These are phyloP conservation scores for Globisporangium yorkense DNA, from an alignment of 352 stramenopile species.

Conservation along the genomic window DNA sequence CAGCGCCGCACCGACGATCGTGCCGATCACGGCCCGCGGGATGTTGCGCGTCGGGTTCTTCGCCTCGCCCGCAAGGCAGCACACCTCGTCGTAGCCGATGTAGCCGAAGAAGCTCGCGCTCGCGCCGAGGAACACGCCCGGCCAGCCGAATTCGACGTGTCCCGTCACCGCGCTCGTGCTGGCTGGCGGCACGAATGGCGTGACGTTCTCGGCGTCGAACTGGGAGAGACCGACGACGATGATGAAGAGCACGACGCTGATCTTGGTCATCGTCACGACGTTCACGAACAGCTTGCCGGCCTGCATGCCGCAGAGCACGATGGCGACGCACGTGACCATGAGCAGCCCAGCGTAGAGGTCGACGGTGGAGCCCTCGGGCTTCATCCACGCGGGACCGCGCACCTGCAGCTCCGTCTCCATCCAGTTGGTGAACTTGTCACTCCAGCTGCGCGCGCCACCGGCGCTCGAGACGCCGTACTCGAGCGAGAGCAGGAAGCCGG, in stretches of 20 bases:
- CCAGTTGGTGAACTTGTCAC: constrained; percentile 90
- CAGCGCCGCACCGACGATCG: constrained; percentile 75
- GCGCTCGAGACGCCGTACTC: constrained; percentile 92
- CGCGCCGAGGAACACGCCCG: constrained; percentile 83
- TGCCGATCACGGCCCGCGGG: constrained; percentile 86
- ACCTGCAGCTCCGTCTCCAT: constrained; percentile 49
- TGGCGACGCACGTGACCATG: constrained; percentile 47
- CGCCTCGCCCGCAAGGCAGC: constrained; percentile 87
- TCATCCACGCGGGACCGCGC: constrained; percentile 53
- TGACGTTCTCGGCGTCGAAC: constrained; percentile 78
- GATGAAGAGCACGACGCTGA: constrained; percentile 91
- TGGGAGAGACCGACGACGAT: constrained; percentile 82
- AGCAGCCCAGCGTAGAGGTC: constrained; percentile 78
- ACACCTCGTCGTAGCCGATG: constrained; percentile 96
- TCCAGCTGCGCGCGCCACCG: constrained; percentile 90
- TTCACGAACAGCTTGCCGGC: constrained; percentile 87
- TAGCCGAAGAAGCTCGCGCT: constrained; percentile 95
- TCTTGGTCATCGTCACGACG: constrained; percentile 88
- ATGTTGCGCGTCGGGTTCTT: constrained; percentile 86
- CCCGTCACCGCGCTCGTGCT: constrained; percentile 20
- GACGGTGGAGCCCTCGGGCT: constrained; percentile 45
- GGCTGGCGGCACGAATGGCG: constrained; percentile 71
- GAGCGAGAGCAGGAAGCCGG: constrained; percentile 86
- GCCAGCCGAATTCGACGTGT: constrained; percentile 52
- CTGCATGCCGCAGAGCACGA: constrained; percentile 84